Evolutionary conservation across 306 rosid species (phyloP).

Genomic region (Ochetophila trinervis): DNA sequence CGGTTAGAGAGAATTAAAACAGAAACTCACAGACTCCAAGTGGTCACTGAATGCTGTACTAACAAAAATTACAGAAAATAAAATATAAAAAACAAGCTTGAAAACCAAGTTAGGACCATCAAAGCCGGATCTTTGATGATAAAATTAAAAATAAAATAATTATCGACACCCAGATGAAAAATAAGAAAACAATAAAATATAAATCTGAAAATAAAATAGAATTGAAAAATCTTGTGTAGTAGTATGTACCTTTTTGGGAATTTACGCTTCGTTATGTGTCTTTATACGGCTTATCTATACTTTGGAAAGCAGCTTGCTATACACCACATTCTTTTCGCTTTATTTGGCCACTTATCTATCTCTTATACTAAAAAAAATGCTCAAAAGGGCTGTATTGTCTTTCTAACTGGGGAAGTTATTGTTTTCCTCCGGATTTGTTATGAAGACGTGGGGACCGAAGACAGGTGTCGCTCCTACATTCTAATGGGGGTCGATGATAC

Average conservation of each 20-base stretch:
- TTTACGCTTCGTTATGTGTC: conserved; percentile 5
- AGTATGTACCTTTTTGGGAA: conserved; percentile 9
- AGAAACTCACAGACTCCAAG: neutral
- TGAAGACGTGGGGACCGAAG: no score
- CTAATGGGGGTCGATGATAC: no score
- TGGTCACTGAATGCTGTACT: neutral
- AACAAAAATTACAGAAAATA: neutral
- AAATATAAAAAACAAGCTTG: conserved; percentile 5
- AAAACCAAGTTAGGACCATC: conserved; percentile 11
- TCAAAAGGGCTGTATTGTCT: conserved; percentile 6
- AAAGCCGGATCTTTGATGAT: neutral
- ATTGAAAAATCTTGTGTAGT: neutral
- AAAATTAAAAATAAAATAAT: neutral
- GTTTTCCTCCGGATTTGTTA: no score
- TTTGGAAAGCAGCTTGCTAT: conserved; percentile 1
- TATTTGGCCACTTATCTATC: neutral
- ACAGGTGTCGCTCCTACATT: no score
- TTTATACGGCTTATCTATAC: conserved; percentile 17
- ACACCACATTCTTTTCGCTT: neutral
- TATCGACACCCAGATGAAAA: neutral
- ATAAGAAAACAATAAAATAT: neutral
- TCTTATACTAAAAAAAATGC: no score
- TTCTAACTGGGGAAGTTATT: neutral
- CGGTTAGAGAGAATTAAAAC: neutral
- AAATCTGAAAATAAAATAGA: neutral